These are phyloP conservation scores for Alternaria conjuncta DNA, from an alignment of 2,329 filamentous ascomycete genomes.

Conservation along the genomic window DNA sequence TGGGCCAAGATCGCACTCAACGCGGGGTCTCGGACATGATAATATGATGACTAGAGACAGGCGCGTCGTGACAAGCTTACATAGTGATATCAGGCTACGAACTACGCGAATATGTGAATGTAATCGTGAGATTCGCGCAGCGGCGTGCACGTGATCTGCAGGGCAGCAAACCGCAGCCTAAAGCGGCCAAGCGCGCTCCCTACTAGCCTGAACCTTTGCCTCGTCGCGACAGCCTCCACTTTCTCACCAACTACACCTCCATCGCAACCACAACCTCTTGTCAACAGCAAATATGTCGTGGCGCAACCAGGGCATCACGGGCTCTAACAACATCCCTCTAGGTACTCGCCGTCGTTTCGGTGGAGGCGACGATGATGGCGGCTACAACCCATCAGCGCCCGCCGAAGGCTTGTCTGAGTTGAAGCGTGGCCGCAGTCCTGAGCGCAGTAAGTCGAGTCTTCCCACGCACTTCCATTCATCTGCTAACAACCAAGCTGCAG, in stretches of 20 bases:
- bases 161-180: neutral
- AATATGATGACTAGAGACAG: neutral
- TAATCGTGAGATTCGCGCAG: no score
- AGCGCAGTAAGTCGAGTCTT: slow-evolving; percentile 67
- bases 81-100: neutral
- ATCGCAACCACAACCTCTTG: slow-evolving; percentile 11
- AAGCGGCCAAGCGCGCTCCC: slow-evolving; percentile 5
- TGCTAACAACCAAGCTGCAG: slow-evolving; percentile 26
- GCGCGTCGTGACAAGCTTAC: neutral
- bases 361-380: slow-evolving; percentile 64
- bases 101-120: neutral
- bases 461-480: neutral
- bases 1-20: neutral
- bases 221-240: slow-evolving; percentile 14
- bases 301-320: slow-evolving; percentile 83
- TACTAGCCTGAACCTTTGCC: slow-evolving; percentile 12
- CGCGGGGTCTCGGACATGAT: neutral
- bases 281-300: slow-evolving; percentile 62
- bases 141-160: neutral
- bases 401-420: slow-evolving; percentile 56
- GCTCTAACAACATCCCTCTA: slow-evolving; percentile 96
- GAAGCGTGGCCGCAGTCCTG: slow-evolving; percentile 93
- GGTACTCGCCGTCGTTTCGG: slow-evolving; percentile 83
- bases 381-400: slow-evolving; percentile 54
- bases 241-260: slow-evolving; percentile 12